These are phyloP conservation scores for Chrysopogon serrulatus DNA, from an alignment of 176 grass and related monocot genomes.

Conservation along the genomic window DNA sequence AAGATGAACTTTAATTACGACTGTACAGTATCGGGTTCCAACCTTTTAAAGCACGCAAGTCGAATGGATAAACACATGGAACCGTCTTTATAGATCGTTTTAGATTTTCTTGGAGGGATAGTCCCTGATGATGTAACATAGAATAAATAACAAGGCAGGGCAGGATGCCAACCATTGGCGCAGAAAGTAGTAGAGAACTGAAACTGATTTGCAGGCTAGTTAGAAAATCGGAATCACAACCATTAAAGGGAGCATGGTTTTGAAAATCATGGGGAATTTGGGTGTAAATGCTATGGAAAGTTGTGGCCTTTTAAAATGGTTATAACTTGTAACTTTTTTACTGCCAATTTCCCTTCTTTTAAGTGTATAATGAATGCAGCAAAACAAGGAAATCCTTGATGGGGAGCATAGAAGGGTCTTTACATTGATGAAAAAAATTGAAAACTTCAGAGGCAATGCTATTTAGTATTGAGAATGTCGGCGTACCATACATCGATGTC, in stretches of 20 bases:
- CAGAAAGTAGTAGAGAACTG: neutral
- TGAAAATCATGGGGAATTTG: neutral
- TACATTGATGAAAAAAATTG: neutral
- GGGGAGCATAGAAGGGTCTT: neutral
- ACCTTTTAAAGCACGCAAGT: neutral
- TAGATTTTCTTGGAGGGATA: neutral
- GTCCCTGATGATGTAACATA: neutral
- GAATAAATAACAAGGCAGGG: constrained; percentile 8
- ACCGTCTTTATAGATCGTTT: neutral
- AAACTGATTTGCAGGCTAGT: neutral
- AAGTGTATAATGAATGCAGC: neutral
- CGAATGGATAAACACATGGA: neutral
- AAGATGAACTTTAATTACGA: neutral
- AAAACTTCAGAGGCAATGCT: neutral
- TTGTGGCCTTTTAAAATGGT: neutral
- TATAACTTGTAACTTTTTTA: neutral
- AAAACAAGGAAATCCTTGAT: neutral
- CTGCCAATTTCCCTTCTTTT: neutral
- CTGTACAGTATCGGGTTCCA: neutral
- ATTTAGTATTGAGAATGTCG: neutral
- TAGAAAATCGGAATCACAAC: neutral
- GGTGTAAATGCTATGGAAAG: constrained; percentile 9
- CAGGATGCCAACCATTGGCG: neutral
- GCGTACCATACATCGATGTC: neutral
- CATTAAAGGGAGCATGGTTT: neutral